phyloP scores from a whole-genome alignment of 352 stramenopile species.

The Globisporangium parvum region DNA sequence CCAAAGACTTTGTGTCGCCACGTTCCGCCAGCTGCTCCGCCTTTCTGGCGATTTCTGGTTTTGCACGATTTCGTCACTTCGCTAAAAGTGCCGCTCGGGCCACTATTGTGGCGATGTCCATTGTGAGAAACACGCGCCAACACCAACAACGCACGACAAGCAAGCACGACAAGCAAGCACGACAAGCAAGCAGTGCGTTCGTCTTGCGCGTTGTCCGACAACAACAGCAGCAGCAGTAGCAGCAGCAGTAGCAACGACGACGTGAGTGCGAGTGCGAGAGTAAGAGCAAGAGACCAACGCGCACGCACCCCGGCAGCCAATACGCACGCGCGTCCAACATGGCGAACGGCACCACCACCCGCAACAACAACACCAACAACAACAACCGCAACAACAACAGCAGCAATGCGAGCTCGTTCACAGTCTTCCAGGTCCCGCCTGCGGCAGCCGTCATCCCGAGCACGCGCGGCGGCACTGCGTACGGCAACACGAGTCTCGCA shows the following conservation, averaged over 20 bases:
- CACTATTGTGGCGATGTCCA: no score
- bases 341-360: background rate
- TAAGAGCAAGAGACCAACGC: background rate
- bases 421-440: constrained; percentile 60
- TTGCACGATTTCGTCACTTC: no score
- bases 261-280: no score
- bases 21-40: no score
- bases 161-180: background rate
- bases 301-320: background rate
- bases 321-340: background rate
- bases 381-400: background rate
- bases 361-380: background rate
- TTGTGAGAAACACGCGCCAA: no score
- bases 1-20: background rate
- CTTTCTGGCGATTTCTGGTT: no score
- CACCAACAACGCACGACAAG: no score
- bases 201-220: no score
- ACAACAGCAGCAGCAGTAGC: background rate
- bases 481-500: constrained; percentile 4
- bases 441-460: constrained; percentile 10
- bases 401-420: constrained; percentile 34
- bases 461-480: background rate
- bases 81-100: no score
- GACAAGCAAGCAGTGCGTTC: background rate
- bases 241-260: background rate